Conservation (phyloP, 2,329 filamentous ascomycete species). For the Chrysoporthe austroafricana region DNA sequence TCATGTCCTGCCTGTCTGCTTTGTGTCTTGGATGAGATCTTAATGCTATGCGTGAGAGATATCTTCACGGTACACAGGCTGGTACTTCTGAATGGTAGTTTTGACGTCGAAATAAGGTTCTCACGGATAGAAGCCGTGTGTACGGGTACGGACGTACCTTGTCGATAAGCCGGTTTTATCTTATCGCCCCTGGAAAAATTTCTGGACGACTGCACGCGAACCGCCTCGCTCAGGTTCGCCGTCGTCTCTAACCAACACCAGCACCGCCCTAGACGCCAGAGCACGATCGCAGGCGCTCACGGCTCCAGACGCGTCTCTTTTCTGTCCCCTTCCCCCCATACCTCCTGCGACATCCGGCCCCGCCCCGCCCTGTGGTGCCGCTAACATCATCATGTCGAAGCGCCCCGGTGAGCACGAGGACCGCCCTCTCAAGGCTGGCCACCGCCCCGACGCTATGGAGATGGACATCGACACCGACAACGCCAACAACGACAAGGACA, state of each 20-base stretch:
- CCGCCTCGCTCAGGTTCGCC: neutral
- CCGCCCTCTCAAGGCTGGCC: conserved; percentile 62
- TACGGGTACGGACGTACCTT: neutral
- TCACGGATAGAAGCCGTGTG: no score
- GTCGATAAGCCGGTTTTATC: conserved; percentile 1
- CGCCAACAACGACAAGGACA: conserved; percentile 50
- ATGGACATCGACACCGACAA: conserved; percentile 66
- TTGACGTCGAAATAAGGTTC: no score
- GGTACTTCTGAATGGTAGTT: no score
- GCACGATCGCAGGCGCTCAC: neutral
- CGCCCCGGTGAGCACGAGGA: conserved; percentile 56
- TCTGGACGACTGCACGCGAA: neutral
- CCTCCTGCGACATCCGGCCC: neutral
- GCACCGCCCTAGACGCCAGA: neutral
- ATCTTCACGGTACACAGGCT: no score
- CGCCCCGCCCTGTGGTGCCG: neutral
- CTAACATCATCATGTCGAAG: conserved; percentile 58
- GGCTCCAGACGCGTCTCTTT: no score
- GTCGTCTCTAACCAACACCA: neutral
- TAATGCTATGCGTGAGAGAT: no score
- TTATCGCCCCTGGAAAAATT: neutral
- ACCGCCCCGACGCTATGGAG: conserved; percentile 67
- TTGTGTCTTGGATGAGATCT: no score
- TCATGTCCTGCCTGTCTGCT: no score
- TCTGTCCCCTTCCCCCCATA: no score